Evolutionary conservation across 345 rosid genomes (phyloP).

Genomic region (Syzygium aromaticum): DNA sequence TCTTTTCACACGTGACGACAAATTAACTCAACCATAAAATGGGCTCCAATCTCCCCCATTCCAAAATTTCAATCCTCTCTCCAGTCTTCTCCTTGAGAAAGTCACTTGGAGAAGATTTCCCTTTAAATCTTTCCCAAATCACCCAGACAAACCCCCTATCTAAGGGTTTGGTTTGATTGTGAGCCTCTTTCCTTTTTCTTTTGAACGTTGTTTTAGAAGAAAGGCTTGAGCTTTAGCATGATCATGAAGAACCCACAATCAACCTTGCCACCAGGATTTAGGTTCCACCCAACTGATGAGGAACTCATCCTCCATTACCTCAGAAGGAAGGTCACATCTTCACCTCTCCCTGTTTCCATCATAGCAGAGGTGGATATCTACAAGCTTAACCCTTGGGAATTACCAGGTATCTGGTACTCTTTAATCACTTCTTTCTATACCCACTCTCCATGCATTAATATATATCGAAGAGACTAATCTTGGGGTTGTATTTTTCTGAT

Average conservation of each 20-base stretch:
- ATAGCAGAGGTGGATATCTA: conserved; percentile 93
- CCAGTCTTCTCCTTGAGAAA: background rate
- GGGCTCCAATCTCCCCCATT: conserved; percentile 29
- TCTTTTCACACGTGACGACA: conserved; percentile 35
- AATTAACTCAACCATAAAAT: conserved; percentile 56
- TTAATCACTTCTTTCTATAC: background rate
- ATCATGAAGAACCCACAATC: conserved; percentile 64
- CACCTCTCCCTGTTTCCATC: conserved; percentile 66
- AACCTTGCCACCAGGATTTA: conserved; percentile 83
- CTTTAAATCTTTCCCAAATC: background rate
- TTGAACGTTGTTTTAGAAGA: background rate
- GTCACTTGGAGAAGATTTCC: background rate
- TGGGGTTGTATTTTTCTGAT: background rate
- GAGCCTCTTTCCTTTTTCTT: background rate
- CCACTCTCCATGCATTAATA: background rate
- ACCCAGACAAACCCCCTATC: background rate
- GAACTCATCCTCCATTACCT: conserved; percentile 95
- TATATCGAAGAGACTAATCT: background rate
- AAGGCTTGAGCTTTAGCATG: conserved; percentile 1
- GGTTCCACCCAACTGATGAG: conserved; percentile 97
- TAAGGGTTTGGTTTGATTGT: background rate
- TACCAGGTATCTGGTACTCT: conserved; percentile 41
- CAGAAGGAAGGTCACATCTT: conserved; percentile 48
- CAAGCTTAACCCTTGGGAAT: conserved; percentile 94
- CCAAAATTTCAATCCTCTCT: conserved; percentile 62